A percentile compares a stretch with the other conserved stretches of the same genome.
Evolutionary conservation across 2,329 filamentous ascomycete genomes (phyloP).

Genomic region (Colletotrichum tropicale): DNA sequence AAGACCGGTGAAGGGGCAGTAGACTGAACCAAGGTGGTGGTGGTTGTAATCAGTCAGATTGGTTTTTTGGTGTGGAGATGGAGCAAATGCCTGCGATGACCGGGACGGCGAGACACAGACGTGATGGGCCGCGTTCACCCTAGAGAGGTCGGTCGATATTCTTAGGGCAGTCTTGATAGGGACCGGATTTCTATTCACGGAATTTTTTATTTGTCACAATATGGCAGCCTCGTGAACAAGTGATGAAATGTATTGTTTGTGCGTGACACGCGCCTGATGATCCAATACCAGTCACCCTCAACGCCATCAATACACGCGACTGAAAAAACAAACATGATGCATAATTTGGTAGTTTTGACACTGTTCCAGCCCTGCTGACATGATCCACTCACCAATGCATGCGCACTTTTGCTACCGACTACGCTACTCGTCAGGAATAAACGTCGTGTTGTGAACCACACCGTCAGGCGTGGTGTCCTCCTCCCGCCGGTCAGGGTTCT

Average conservation of each 20-base stretch:
- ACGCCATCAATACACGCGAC: background rate
- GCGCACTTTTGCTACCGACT: accelerated
- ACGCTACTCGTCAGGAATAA: background rate
- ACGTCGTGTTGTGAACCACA: slow-evolving; percentile 40
- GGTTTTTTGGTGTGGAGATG: background rate
- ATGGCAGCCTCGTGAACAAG: background rate
- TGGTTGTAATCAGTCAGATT: slow-evolving; percentile 6
- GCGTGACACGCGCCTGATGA: background rate
- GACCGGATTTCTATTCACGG: slow-evolving; percentile 16
- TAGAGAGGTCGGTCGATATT: slow-evolving; percentile 4
- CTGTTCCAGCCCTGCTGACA: background rate
- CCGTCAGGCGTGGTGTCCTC: slow-evolving; percentile 43
- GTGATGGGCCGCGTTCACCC: background rate
- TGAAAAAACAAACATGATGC: background rate
- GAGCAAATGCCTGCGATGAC: background rate
- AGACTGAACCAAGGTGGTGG: background rate
- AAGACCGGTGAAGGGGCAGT: background rate
- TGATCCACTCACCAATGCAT: background rate
- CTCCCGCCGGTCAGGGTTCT: slow-evolving; percentile 55
- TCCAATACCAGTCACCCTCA: background rate
- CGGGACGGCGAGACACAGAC: background rate
- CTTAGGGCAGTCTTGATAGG: slow-evolving; percentile 18
- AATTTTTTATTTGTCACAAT: background rate
- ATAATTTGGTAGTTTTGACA: background rate
- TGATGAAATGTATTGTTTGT: background rate